Evolutionary conservation across 331 rosid species (phyloP), one percentile per base, ranked within the genome.

Genomic region (Rhamnella rubrinervis): DNA sequence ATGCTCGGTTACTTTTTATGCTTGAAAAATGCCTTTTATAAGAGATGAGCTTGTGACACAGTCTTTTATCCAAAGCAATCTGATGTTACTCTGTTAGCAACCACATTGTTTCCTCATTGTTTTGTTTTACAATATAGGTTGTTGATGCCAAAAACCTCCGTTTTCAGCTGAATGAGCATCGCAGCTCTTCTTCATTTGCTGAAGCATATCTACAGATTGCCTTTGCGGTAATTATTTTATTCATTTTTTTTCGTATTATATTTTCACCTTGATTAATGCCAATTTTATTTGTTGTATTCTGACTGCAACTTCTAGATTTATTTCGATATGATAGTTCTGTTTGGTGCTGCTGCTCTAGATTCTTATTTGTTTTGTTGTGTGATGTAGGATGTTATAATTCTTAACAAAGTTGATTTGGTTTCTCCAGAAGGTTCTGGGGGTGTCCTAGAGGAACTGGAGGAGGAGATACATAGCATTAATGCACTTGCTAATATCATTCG

Each of bases 371-470:
- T 81, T 60, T 77, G 26, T 75, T 82, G 20, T 72, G 71, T 84
- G 73, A 74, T 85, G 79, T 84, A 91, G 98, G 98, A 91, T 74
- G 84, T 86, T 80, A 73, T 89, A 79, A 85, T 91, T 84, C 97
- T 93, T 84, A 93, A 91, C 86, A 93, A 93, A 89, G 95, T 89
- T 82, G 98, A 93, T 86, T 85, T 93, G 92, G 92, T 89, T 74
- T 82, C 96, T 84, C 81, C 87, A 71, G 95, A 88, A 71, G 83
- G 81, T 47, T 80, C 86, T 66, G 88, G 66, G 41, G 77, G 70
- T 75, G 73, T 68, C 77, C 75, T 88, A 81, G 83, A 87, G 82
- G 88, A 89, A 79, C 87, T 93, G 25, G 95, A 87, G 81, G 88
- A 79, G 75, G 98, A 91, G 75, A 91, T 93, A 70, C 91, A 68